A percentile compares a stretch with the other conserved stretches of the same genome.
Evolutionary conservation across 2,329 filamentous ascomycete genomes (phyloP).

Genomic region (Xylaria sp.): DNA sequence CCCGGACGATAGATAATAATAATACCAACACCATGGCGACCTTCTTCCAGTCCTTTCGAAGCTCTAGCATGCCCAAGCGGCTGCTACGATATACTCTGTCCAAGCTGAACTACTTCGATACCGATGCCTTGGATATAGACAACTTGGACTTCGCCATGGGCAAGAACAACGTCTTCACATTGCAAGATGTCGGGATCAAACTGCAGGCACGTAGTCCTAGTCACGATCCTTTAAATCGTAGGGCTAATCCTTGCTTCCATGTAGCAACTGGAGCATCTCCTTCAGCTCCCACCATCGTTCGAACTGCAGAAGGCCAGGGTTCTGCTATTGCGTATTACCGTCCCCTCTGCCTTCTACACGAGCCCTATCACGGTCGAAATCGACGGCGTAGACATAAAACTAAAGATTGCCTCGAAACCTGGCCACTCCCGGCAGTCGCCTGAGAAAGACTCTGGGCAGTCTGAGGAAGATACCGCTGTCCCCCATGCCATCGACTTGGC

Average conservation of each 20-base stretch:
- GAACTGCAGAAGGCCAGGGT: slow-evolving; percentile 75
- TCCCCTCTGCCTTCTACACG: slow-evolving; percentile 86
- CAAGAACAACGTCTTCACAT: slow-evolving; percentile 79
- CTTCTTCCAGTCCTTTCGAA: slow-evolving; percentile 67
- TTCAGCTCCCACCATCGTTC: slow-evolving; percentile 74
- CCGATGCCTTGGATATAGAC: slow-evolving; percentile 82
- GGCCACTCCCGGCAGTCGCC: slow-evolving; percentile 36
- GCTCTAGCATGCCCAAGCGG: slow-evolving; percentile 82
- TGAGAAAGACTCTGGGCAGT: slow-evolving; percentile 32
- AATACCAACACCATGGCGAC: slow-evolving; percentile 61
- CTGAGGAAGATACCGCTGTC: slow-evolving; percentile 46
- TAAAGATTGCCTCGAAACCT: slow-evolving; percentile 54
- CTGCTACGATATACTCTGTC: slow-evolving; percentile 85
- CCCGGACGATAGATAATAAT: slow-evolving; percentile 2
- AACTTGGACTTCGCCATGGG: slow-evolving; percentile 84
- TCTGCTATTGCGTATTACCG: slow-evolving; percentile 74
- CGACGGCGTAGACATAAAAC: slow-evolving; percentile 74
- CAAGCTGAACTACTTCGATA: slow-evolving; percentile 83
- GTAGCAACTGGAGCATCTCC: slow-evolving; percentile 76
- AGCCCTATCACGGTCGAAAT: slow-evolving; percentile 82
- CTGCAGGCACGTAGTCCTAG: slow-evolving; percentile 60
- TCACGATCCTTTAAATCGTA: slow-evolving; percentile 10
- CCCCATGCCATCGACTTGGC: slow-evolving; percentile 75
- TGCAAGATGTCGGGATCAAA: slow-evolving; percentile 82
- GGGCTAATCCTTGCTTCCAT: slow-evolving; percentile 31